Evolutionary conservation across 441 rosid genomes (phyloP).

Genomic region (Gossypium schwendimanii): DNA sequence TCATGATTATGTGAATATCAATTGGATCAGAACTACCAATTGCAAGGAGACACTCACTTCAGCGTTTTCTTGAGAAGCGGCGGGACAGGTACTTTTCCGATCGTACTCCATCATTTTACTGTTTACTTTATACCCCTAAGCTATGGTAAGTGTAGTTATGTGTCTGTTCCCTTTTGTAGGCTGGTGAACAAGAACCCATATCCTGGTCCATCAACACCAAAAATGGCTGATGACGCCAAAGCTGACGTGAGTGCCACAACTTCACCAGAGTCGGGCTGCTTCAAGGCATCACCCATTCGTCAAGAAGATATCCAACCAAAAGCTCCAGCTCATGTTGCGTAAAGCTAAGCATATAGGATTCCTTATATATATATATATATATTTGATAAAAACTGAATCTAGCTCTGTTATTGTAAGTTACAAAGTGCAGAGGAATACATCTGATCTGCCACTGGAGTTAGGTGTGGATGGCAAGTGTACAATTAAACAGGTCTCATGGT

Average conservation of each 20-base stretch:
- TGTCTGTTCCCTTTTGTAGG: conserved; percentile 29
- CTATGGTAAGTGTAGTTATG: neutral
- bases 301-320: conserved; percentile 23
- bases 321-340: conserved; percentile 25
- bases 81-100: conserved; percentile 57
- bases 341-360: conserved; percentile 10
- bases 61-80: conserved; percentile 81
- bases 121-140: neutral
- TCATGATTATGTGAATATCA: conserved; percentile 11
- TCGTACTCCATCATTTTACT: neutral
- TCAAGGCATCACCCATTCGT: conserved; percentile 26
- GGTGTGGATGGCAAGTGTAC: neutral
- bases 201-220: conserved; percentile 26
- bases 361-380: neutral
- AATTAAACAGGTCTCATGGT: conserved; percentile 8
- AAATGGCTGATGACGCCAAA: conserved; percentile 28
- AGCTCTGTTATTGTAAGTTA: neutral
- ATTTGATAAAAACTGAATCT: conserved; percentile 5
- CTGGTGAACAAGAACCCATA: conserved; percentile 73
- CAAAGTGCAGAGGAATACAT: conserved; percentile 1
- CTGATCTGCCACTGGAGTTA: conserved; percentile 14
- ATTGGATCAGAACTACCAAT: conserved; percentile 60
- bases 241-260: conserved; percentile 24
- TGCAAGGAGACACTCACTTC: conserved; percentile 86
- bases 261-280: conserved; percentile 23